Evolutionary conservation across 2,329 filamentous ascomycete species (phyloP), one percentile per base, ranked within the genome.

Genomic region (Aspergillus intermedius): DNA sequence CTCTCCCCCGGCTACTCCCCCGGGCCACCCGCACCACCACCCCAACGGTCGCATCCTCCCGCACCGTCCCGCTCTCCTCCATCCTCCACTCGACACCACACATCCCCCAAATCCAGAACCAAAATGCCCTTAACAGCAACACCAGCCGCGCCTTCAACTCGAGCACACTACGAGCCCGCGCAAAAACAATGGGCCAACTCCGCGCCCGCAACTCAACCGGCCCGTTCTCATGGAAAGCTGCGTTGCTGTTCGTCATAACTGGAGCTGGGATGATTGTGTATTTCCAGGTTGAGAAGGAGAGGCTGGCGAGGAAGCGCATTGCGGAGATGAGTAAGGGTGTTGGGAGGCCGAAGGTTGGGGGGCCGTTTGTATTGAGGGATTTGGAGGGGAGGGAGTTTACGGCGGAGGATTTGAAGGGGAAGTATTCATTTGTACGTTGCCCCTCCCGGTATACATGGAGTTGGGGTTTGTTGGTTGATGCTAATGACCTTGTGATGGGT

Each of bases 261-360:
- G 90, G 88, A 59, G 83, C 74, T 10, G 85, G 82, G 23, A 77
- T 98, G 61, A 83, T 90, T 52, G 81, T 88, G 71, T 98, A 97
- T 69, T 97, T 98, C 71, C 88, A 91, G 62, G 82, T 84, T 61
- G 93, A 98, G 71, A 97, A 97, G 76, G 82, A 82, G 60, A 85
- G 93, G 62, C 85, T 98, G 82, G 84, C 93, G 66, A 82, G 91
- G 54, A 87, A 91, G 74, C 81, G 90, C 49, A 82, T 96, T 58
- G 90, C 90, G 6, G 91, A 97, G 65, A 87, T 91, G 59, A 87
- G 86, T 56, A 98, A 98, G 74, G 91, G 91, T 9, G 84, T 96
- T 5, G 93, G 93, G 1, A 85, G 82, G 65, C 93, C 93, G 30
- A 94, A 95, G 75, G 91, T 98, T 46, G 93, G 93, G 48, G 93